Evolutionary conservation across 345 rosid species (phyloP).

Genomic region (Citrus australasica): DNA sequence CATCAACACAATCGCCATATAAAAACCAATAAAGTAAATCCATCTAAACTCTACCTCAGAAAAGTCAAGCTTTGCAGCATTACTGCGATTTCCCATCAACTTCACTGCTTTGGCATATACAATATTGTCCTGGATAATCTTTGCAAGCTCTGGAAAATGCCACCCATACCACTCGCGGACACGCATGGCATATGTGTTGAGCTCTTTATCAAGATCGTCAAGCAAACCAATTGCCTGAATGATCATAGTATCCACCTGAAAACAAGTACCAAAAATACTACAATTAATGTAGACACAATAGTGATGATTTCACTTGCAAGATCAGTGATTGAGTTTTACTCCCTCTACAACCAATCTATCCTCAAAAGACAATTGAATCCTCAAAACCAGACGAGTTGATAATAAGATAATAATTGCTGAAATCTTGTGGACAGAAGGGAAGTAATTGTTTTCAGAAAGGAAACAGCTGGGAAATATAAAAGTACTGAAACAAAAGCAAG

Average conservation of each 20-base stretch:
- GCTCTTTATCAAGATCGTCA: slow-evolving; percentile 96
- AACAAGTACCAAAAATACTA: slow-evolving; percentile 5
- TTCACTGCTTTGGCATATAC: slow-evolving; percentile 81
- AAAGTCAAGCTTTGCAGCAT: slow-evolving; percentile 84
- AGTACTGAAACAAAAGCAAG: neutral
- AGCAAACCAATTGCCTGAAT: slow-evolving; percentile 94
- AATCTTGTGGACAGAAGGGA: neutral
- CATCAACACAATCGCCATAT: neutral
- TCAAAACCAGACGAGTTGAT: neutral
- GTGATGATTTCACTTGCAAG: neutral
- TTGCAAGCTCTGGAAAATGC: slow-evolving; percentile 98
- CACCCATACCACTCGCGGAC: slow-evolving; percentile 93
- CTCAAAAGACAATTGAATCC: neutral
- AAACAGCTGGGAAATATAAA: neutral
- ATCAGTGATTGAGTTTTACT: neutral
- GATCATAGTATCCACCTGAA: slow-evolving; percentile 92
- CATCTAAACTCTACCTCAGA: slow-evolving; percentile 49
- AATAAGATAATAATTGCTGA: too few species aligned
- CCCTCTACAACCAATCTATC: neutral
- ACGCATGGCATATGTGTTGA: slow-evolving; percentile 89
- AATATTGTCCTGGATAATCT: slow-evolving; percentile 80
- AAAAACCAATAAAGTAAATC: neutral
- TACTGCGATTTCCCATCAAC: slow-evolving; percentile 72
- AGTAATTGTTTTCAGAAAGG: neutral
- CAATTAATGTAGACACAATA: neutral